These are phyloP conservation scores for Lablab purpureus DNA, from an alignment of 306 rosid species.

Conservation along the genomic window DNA sequence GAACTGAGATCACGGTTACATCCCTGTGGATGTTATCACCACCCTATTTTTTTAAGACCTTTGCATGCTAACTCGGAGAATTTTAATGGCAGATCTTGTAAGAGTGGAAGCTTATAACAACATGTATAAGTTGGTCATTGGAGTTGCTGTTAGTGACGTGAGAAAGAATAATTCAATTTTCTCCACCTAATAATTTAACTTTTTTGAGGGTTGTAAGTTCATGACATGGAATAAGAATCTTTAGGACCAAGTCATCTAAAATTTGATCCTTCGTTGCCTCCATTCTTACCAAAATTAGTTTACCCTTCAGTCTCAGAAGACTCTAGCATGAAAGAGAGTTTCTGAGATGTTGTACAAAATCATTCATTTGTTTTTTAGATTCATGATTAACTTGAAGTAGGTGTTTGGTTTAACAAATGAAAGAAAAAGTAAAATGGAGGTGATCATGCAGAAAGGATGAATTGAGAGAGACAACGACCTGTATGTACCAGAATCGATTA, in stretches of 20 bases:
- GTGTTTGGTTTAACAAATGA: not conserved
- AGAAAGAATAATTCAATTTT: not conserved
- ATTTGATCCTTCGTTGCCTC: not conserved
- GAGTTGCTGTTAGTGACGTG: not conserved
- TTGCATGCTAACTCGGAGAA: no score
- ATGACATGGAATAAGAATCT: not conserved
- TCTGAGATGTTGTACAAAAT: not conserved
- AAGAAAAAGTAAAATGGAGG: not conserved
- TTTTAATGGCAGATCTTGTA: no score
- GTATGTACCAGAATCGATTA: slow-evolving; percentile 58
- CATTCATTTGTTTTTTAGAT: not conserved
- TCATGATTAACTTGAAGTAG: no score
- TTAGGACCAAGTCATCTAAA: slow-evolving; percentile 8
- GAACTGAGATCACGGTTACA: no score
- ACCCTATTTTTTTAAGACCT: no score
- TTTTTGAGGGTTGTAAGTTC: not conserved
- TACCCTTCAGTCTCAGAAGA: not conserved
- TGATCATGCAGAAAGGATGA: not conserved
- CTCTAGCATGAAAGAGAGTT: not conserved
- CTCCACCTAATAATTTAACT: not conserved
- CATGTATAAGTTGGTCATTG: no score
- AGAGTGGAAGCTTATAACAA: no score
- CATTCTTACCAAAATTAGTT: not conserved
- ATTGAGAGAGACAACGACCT: slow-evolving; percentile 39
- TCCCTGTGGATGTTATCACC: no score